phyloP scores from a whole-genome alignment of 2,329 filamentous ascomycete species.

The Chrysosporium keratinophilum region DNA sequence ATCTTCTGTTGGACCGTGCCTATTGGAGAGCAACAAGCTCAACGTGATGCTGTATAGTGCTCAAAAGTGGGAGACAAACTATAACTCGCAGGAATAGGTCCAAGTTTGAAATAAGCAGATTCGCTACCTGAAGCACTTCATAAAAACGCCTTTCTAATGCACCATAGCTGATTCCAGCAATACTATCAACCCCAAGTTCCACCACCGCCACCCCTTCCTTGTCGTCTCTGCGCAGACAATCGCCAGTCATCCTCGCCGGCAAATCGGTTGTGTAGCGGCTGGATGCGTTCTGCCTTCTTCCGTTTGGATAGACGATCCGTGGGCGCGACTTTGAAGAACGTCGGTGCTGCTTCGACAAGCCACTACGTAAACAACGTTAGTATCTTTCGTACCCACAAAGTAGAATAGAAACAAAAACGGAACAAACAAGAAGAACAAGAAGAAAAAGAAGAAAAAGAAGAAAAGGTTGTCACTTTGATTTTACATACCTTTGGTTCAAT shows the following conservation, averaged over 20 bases:
- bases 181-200: slow-evolving; percentile 66
- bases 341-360: slow-evolving; percentile 93
- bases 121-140: not conserved
- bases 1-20: too few species aligned
- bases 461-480: not conserved
- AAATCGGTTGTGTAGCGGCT: slow-evolving; percentile 89
- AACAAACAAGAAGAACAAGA: too few species aligned
- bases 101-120: not conserved
- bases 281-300: slow-evolving; percentile 87
- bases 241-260: slow-evolving; percentile 92
- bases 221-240: slow-evolving; percentile 73
- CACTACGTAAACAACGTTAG: slow-evolving; percentile 32
- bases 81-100: too few species aligned
- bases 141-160: not conserved
- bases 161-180: not conserved
- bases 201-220: slow-evolving; percentile 74
- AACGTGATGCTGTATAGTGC: too few species aligned
- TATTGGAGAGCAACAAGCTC: not conserved
- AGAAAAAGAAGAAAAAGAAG: too few species aligned
- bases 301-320: slow-evolving; percentile 79
- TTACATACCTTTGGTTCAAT: slow-evolving; percentile 69
- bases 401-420: not conserved
- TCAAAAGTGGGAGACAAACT: too few species aligned
- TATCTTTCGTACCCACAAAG: not conserved
- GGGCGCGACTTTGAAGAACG: slow-evolving; percentile 94